Percentiles rank a stretch among this genome's conserved stretches.
phyloP scores from a whole-genome alignment of 2,329 filamentous ascomycete genomes.

The Huntiella abstrusa region DNA sequence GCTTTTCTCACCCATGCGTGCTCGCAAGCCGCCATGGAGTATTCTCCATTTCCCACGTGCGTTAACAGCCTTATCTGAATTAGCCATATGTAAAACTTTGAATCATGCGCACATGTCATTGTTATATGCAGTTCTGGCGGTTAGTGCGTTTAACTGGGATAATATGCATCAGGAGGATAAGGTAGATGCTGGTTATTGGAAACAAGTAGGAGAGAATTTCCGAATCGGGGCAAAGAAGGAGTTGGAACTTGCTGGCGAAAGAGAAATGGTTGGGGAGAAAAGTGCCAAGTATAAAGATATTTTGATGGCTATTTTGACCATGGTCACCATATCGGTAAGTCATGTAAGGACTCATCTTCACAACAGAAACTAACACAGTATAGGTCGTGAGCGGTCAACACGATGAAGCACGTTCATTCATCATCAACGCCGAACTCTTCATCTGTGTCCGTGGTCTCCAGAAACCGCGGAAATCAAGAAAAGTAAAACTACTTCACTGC shows the following conservation, averaged over 20 bases:
- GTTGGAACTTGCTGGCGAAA: constrained; percentile 17
- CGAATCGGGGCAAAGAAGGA: constrained; percentile 16
- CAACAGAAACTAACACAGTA: not conserved
- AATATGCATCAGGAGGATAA: constrained; percentile 15
- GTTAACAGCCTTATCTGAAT: constrained; percentile 19
- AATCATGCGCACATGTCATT: constrained; percentile 20
- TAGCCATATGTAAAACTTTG: constrained; percentile 19
- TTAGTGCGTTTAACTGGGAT: constrained; percentile 21
- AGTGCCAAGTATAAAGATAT: constrained; percentile 23
- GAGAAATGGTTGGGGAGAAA: constrained; percentile 18
- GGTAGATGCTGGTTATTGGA: not conserved
- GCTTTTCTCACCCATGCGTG: constrained; percentile 20
- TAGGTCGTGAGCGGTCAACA: constrained; percentile 16
- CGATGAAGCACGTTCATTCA: constrained; percentile 19
- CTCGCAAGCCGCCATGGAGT: constrained; percentile 24
- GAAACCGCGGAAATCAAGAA: constrained; percentile 21
- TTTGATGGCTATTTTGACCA: constrained; percentile 23
- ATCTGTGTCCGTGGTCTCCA: constrained; percentile 22
- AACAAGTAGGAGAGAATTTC: constrained; percentile 17
- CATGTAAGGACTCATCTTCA: too few species aligned
- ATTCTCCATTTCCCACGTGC: constrained; percentile 21
- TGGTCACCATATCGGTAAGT: constrained; percentile 19
- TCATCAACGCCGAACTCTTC: constrained; percentile 25
- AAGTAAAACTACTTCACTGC: constrained; percentile 25
- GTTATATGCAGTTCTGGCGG: constrained; percentile 21